Evolutionary conservation across 2,329 filamentous ascomycete genomes (phyloP).

Genomic region (Aspergillus awamori): DNA sequence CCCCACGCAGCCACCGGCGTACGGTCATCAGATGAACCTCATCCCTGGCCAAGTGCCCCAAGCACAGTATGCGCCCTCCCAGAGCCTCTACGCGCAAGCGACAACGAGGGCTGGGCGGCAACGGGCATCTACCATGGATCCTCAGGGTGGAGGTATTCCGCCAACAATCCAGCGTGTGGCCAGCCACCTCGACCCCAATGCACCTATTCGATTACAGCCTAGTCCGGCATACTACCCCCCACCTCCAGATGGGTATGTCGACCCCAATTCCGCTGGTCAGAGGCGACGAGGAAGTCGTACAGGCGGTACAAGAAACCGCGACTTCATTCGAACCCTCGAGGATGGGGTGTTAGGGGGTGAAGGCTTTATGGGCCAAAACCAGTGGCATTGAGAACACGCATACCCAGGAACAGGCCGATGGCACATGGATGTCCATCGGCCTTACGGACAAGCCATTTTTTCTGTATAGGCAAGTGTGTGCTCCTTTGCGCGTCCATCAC

Average conservation of each 20-base stretch:
- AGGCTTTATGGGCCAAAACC: constrained; percentile 76
- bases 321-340: constrained; percentile 93
- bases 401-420: constrained; percentile 7
- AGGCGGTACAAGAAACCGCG: constrained; percentile 63
- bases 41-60: constrained; percentile 66
- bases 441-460: constrained; percentile 19
- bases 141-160: constrained; percentile 89
- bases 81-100: constrained; percentile 73
- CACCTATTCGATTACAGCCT: constrained; percentile 90
- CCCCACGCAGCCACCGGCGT: constrained; percentile 69
- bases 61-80: constrained; percentile 70
- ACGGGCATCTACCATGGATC: constrained; percentile 93
- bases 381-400: constrained; percentile 63
- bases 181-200: constrained; percentile 91
- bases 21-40: constrained; percentile 73
- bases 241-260: constrained; percentile 77
- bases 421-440: constrained; percentile 15
- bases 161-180: constrained; percentile 91
- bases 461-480: constrained; percentile 17
- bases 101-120: constrained; percentile 78
- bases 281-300: constrained; percentile 76
- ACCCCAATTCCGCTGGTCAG: constrained; percentile 65
- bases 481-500: constrained; percentile 20
- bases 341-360: constrained; percentile 86
- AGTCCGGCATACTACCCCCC: constrained; percentile 97